Percentiles rank a stretch among this genome's conserved stretches.
These are phyloP conservation scores for Vickermania spadyakhi DNA, from an alignment of 208 protist genomes.

Conservation along the genomic window DNA sequence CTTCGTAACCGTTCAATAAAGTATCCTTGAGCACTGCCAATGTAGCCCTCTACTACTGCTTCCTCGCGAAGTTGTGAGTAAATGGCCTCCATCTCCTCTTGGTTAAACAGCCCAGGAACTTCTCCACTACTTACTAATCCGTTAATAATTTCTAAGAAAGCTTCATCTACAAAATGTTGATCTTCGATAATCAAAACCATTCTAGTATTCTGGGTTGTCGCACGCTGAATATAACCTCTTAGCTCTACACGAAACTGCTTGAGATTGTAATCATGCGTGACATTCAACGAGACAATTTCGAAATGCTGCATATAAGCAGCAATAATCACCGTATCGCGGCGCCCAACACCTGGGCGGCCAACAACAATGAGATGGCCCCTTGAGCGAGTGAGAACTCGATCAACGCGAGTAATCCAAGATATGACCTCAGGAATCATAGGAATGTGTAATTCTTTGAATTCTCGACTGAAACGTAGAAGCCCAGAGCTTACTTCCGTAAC, in stretches of 20 bases:
- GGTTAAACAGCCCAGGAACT: conserved; percentile 93
- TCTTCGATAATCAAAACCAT: conserved; percentile 95
- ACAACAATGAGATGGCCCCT: conserved; percentile 90
- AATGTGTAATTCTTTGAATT: conserved; percentile 89
- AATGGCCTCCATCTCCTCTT: conserved; percentile 95
- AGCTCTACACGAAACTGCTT: conserved; percentile 88
- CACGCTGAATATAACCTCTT: conserved; percentile 64
- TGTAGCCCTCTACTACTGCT: conserved; percentile 70
- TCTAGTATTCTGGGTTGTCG: conserved; percentile 76
- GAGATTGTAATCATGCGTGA: conserved; percentile 84
- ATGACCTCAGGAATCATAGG: conserved; percentile 91
- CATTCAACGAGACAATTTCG: conserved; percentile 82
- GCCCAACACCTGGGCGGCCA: conserved; percentile 86
- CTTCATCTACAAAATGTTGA: conserved; percentile 94
- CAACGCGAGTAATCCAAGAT: conserved; percentile 83
- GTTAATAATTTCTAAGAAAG: conserved; percentile 96
- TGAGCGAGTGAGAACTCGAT: conserved; percentile 77
- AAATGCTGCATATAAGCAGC: conserved; percentile 82
- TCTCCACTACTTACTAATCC: conserved; percentile 88
- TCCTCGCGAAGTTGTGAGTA: conserved; percentile 85
- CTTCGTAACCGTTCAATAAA: conserved; percentile 78
- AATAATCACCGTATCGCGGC: conserved; percentile 75
- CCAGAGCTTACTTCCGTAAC: conserved; percentile 69
- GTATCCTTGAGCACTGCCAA: conserved; percentile 74
- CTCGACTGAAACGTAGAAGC: conserved; percentile 91